Percentiles rank a stretch among this genome's conserved stretches.
These are phyloP conservation scores for Chaetomiaceae sp. DNA, from an alignment of 2,329 filamentous ascomycete species.

Conservation along the genomic window DNA sequence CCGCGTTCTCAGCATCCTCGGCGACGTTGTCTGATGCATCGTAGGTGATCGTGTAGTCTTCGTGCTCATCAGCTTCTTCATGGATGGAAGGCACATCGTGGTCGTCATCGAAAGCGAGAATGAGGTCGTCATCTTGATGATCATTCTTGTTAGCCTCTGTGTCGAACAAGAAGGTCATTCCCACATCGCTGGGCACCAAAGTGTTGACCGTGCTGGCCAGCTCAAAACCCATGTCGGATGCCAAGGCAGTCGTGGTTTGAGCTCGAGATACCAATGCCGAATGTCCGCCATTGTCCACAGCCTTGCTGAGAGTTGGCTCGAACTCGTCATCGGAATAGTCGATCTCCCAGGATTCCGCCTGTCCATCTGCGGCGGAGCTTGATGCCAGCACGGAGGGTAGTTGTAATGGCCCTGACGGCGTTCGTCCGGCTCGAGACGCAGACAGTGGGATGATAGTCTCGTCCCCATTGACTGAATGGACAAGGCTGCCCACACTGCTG, in stretches of 20 bases:
- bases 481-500: too few species aligned
- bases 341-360: slow-evolving; percentile 8
- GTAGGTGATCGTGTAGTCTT: slow-evolving; percentile 5
- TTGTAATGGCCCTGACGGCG: background rate
- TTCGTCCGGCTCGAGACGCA: background rate
- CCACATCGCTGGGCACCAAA: background rate
- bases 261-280: background rate
- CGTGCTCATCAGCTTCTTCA: slow-evolving; percentile 18
- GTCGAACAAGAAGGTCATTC: slow-evolving; percentile 7
- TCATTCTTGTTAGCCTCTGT: slow-evolving; percentile 21
- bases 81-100: slow-evolving; percentile 16
- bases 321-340: slow-evolving; percentile 18
- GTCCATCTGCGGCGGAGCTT: background rate
- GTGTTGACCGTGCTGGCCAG: background rate
- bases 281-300: background rate
- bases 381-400: background rate
- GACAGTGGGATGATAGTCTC: too few species aligned
- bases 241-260: background rate
- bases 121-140: slow-evolving; percentile 20
- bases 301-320: background rate
- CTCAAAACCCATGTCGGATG: background rate
- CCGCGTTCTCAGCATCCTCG: slow-evolving; percentile 1
- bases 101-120: slow-evolving; percentile 16
- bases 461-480: too few species aligned
- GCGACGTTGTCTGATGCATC: background rate